Evolutionary conservation across 768 basidiomycete genomes (phyloP).

Genomic region (Hydnomerulius pinastri): DNA sequence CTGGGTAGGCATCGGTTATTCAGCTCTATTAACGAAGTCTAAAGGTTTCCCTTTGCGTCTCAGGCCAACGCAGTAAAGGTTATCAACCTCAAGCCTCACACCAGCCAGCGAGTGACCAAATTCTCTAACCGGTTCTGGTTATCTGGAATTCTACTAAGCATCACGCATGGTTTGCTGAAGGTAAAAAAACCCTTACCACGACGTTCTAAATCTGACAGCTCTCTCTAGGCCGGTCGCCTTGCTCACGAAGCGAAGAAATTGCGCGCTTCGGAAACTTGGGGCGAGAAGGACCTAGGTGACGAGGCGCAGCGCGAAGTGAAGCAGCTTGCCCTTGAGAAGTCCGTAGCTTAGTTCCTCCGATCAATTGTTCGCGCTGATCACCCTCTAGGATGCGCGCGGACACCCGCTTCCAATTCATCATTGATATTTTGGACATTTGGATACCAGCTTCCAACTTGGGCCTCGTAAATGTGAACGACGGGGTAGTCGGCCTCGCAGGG

Average conservation of each 20-base stretch:
- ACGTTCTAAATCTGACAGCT: not conserved
- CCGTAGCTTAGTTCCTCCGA: slow-evolving; percentile 22
- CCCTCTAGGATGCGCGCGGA: slow-evolving; percentile 57
- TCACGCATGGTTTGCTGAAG: slow-evolving; percentile 70
- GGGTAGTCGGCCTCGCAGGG: slow-evolving; percentile 84
- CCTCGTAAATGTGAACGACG: slow-evolving; percentile 78
- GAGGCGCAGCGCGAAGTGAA: slow-evolving; percentile 67
- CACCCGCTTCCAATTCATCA: slow-evolving; percentile 75
- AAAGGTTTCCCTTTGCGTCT: not conserved
- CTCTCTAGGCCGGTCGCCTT: slow-evolving; percentile 56
- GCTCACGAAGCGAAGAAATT: slow-evolving; percentile 60
- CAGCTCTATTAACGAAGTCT: not conserved
- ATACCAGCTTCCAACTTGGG: slow-evolving; percentile 85
- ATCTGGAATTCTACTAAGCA: slow-evolving; percentile 79
- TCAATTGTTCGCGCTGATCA: slow-evolving; percentile 7
- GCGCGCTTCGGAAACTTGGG: slow-evolving; percentile 42
- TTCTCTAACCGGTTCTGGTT: slow-evolving; percentile 86
- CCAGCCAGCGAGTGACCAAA: slow-evolving; percentile 59
- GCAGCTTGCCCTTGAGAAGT: slow-evolving; percentile 58
- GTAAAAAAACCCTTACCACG: slow-evolving; percentile 34
- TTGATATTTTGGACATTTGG: slow-evolving; percentile 87
- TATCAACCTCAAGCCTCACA: slow-evolving; percentile 58
- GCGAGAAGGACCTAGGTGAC: slow-evolving; percentile 69
- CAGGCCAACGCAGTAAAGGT: slow-evolving; percentile 72
- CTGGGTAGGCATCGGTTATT: slow-evolving; percentile 61